Percentiles rank a stretch among this genome's conserved stretches.
These are phyloP conservation scores for Coniella lustricola DNA, from an alignment of 2,329 filamentous ascomycete genomes.

Conservation along the genomic window DNA sequence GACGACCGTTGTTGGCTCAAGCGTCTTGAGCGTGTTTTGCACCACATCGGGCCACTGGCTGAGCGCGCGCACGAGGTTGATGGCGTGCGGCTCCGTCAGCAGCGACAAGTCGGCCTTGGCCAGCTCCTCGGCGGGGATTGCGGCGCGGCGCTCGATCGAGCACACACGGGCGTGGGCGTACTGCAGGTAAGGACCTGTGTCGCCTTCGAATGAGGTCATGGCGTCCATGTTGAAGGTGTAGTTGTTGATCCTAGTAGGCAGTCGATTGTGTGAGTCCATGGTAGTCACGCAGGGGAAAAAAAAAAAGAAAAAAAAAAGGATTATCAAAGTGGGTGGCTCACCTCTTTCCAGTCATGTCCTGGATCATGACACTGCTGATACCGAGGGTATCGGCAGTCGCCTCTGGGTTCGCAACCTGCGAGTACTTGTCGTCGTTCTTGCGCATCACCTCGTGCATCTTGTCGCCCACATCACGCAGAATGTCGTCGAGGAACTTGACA, in stretches of 20 bases:
- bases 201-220: constrained; percentile 79
- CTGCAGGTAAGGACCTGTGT: constrained; percentile 80
- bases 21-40: constrained; percentile 74
- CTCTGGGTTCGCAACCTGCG: constrained; percentile 77
- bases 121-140: constrained; percentile 50
- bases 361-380: constrained; percentile 94
- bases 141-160: constrained; percentile 53
- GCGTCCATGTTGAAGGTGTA: constrained; percentile 71
- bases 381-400: constrained; percentile 80
- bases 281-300: too few relatives aligned
- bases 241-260: constrained; percentile 47
- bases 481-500: constrained; percentile 67
- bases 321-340: constrained; percentile 32
- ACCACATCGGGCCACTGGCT: constrained; percentile 81
- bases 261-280: neutral
- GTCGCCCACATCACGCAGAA: constrained; percentile 72
- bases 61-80: constrained; percentile 68
- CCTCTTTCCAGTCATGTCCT: constrained; percentile 96
- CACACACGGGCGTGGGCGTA: constrained; percentile 70
- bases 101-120: constrained; percentile 58
- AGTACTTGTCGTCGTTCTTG: constrained; percentile 84
- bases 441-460: constrained; percentile 98
- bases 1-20: constrained; percentile 53
- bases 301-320: too few relatives aligned
- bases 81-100: constrained; percentile 64